phyloP scores from a whole-genome alignment of 2,329 filamentous ascomycete genomes.

The Fusarium xylarioides region DNA sequence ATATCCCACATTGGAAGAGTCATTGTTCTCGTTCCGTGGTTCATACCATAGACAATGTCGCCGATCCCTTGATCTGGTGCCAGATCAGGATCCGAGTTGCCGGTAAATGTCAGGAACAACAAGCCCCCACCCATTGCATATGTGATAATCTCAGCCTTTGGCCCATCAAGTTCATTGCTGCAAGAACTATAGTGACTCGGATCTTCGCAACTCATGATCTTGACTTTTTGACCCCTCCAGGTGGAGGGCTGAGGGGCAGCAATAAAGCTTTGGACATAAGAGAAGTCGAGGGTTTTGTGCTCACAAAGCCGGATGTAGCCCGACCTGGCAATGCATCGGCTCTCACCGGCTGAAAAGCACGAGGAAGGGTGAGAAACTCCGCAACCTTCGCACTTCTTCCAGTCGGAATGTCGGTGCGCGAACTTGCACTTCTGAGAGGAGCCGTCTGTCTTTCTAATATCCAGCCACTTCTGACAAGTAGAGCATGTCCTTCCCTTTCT shows the following conservation, averaged over 20 bases:
- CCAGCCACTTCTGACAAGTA: not conserved
- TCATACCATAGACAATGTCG: not conserved
- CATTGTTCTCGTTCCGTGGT: not conserved
- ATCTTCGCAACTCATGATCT: not conserved
- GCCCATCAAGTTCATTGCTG: rapidly evolving
- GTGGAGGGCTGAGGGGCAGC: too few species aligned
- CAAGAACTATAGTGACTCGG: not conserved
- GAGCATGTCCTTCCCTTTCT: not conserved
- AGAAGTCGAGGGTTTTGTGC: not conserved
- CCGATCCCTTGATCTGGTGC: too few species aligned
- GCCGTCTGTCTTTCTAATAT: too few species aligned
- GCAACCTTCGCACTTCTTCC: not conserved
- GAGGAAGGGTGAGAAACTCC: not conserved
- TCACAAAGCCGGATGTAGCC: not conserved
- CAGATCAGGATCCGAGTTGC: not conserved
- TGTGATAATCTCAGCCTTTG: not conserved
- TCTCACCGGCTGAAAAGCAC: rapidly evolving
- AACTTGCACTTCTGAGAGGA: not conserved
- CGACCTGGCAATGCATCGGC: not conserved
- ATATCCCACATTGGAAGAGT: not conserved
- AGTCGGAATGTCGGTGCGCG: not conserved
- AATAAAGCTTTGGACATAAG: too few species aligned
- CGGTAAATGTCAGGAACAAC: not conserved
- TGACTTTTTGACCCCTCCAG: not conserved
- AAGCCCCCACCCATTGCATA: not conserved